Evolutionary conservation across 2,329 filamentous ascomycete species (phyloP).

Genomic region (Simplicillium sp.): DNA sequence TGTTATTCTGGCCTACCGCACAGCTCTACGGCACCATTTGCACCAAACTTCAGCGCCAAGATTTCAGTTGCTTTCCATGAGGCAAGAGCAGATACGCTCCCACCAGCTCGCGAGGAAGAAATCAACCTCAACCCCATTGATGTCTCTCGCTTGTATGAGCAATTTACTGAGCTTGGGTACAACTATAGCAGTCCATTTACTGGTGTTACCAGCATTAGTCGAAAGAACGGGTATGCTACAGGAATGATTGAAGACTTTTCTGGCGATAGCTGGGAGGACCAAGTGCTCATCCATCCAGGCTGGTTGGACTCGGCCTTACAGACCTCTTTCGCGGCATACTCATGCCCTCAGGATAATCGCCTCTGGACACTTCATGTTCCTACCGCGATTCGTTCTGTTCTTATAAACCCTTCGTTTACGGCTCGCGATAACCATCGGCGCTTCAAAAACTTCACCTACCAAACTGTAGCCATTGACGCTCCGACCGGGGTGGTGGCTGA

Average conservation of each 20-base stretch:
- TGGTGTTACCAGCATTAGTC: neutral
- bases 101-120: neutral
- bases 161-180: neutral
- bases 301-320: constrained; percentile 2
- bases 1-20: neutral
- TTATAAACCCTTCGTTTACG: constrained; percentile 1
- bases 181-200: constrained; percentile 1
- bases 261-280: neutral
- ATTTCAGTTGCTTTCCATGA: neutral
- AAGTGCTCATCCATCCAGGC: constrained; percentile 4
- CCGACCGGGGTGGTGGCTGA: neutral
- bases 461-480: neutral
- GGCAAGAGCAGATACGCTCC: neutral
- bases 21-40: neutral
- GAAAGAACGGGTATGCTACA: neutral
- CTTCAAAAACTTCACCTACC: neutral
- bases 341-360: neutral
- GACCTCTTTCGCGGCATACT: constrained; percentile 1
- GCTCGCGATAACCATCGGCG: neutral
- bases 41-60: neutral
- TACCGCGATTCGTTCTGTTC: neutral
- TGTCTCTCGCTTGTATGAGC: neutral
- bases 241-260: neutral
- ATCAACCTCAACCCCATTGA: neutral
- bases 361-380: constrained; percentile 1